Evolutionary conservation across 768 basidiomycete genomes (phyloP).

Genomic region (Boletellus ananiceps): DNA sequence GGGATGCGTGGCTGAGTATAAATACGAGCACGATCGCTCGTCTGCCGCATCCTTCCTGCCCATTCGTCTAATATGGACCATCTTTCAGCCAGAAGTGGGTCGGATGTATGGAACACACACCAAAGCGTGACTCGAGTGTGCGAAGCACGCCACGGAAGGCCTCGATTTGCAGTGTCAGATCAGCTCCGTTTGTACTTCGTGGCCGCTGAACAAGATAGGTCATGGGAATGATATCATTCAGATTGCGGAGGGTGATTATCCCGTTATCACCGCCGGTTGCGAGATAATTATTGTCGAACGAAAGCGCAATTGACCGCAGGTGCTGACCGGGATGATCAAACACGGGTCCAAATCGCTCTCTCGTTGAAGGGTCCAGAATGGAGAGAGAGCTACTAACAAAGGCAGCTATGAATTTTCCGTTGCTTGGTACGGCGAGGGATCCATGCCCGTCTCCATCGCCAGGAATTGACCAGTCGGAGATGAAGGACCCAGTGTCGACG

Average conservation of each 20-base stretch:
- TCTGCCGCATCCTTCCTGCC: neutral
- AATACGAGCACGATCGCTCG: neutral
- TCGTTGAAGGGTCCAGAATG: constrained; percentile 6
- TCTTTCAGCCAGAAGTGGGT: neutral
- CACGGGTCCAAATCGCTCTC: neutral
- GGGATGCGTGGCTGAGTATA: neutral
- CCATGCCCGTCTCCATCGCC: too few species aligned
- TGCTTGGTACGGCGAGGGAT: neutral
- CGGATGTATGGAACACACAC: neutral
- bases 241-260: neutral
- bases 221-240: neutral
- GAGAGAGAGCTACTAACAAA: neutral
- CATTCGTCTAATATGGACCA: neutral
- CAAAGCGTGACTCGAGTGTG: neutral
- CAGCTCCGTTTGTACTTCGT: neutral
- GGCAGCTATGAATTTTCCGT: neutral
- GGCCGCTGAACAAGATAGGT: neutral
- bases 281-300: neutral
- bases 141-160: neutral
- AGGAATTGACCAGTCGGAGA: too few species aligned
- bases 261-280: neutral
- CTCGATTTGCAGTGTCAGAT: neutral
- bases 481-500: too few species aligned
- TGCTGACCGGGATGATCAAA: neutral
- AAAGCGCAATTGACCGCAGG: constrained; percentile 2